A percentile compares a stretch with the other conserved stretches of the same genome.
These are phyloP conservation scores for Ceratobasidium sp. DNA, from an alignment of 1,284 basidiomycete genomes.

Conservation along the genomic window DNA sequence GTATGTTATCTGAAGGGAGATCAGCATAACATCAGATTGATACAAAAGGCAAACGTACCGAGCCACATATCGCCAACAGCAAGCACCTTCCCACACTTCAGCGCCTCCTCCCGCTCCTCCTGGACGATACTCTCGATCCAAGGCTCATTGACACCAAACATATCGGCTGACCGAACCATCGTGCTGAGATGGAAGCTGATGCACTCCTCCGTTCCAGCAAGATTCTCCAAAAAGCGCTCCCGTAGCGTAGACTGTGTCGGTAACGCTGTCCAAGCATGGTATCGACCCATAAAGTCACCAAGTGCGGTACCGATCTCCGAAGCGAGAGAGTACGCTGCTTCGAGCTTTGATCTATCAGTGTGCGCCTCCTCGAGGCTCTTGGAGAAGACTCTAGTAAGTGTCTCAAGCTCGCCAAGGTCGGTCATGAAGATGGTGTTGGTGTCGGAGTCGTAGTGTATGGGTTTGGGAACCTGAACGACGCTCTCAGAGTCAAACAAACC, in stretches of 20 bases:
- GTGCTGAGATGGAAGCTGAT: background rate
- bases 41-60: conserved; percentile 1
- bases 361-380: background rate
- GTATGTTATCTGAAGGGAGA: background rate
- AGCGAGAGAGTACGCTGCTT: background rate
- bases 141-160: background rate
- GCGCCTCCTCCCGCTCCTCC: background rate
- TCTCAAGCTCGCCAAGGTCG: background rate
- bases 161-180: background rate
- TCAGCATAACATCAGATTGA: background rate
- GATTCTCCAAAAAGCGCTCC: background rate
- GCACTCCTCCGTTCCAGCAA: background rate
- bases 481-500: background rate
- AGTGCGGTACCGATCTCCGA: background rate
- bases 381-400: background rate
- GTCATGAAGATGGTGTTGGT: conserved; percentile 18
- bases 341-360: background rate
- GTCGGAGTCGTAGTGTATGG: background rate
- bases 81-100: background rate
- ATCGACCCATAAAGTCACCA: conserved; percentile 3
- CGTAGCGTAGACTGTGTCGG: background rate
- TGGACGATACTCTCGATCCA: background rate
- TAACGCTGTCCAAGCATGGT: background rate
- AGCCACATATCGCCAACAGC: background rate
- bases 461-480: conserved; percentile 3